Conservation (phyloP, 495 filamentous ascomycete genomes). For the Aspergillus diversus region DNA sequence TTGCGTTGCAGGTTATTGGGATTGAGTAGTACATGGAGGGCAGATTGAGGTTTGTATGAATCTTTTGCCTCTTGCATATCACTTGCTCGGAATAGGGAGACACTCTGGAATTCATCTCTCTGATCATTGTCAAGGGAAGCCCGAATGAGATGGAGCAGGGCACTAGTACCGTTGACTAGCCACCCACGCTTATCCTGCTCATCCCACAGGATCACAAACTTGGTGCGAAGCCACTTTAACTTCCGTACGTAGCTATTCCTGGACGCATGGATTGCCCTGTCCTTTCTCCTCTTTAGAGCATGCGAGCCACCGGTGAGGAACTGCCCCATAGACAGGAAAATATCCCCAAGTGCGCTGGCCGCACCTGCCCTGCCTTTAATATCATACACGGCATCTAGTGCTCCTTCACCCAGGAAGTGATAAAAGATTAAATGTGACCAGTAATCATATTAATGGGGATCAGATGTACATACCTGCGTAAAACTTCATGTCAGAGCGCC, state of each 20-base stretch:
- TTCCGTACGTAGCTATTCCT: conserved; percentile 16
- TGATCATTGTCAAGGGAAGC: conserved; percentile 29
- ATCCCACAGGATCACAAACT: conserved; percentile 37
- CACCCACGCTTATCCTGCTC: conserved; percentile 35
- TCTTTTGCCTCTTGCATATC: not conserved
- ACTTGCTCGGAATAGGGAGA: conserved; percentile 14
- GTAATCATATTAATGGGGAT: too few species aligned
- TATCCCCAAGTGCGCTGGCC: not conserved
- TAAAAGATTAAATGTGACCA: not conserved
- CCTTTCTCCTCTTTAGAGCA: conserved; percentile 8
- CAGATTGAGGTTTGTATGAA: conserved; percentile 5
- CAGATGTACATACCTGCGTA: conserved; percentile 21
- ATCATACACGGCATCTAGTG: not conserved
- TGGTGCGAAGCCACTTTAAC: conserved; percentile 29
- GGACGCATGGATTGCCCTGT: conserved; percentile 1
- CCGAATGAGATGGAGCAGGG: conserved; percentile 37
- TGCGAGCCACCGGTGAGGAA: conserved; percentile 10
- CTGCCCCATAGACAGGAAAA: conserved; percentile 4
- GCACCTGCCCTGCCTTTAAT: not conserved
- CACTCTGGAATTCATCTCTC: conserved; percentile 19
- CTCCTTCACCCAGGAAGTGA: not conserved
- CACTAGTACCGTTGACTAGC: conserved; percentile 36
- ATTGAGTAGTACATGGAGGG: conserved; percentile 26
- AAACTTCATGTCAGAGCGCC: conserved; percentile 18
- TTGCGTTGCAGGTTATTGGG: conserved; percentile 21